Evolutionary conservation across 345 rosid species (phyloP).

Genomic region (Lumnitzera racemosa): DNA sequence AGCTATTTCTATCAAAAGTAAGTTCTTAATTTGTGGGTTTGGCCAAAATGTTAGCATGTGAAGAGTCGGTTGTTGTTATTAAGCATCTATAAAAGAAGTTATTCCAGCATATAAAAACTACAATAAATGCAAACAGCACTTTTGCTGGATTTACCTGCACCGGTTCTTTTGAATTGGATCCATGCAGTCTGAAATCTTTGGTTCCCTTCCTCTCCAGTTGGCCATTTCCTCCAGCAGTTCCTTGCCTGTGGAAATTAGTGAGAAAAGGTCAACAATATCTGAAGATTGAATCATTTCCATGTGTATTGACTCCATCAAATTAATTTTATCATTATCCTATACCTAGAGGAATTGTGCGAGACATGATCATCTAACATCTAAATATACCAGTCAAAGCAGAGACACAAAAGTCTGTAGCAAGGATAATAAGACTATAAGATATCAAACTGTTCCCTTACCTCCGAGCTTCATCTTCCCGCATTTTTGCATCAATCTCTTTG

Average conservation of each 20-base stretch:
- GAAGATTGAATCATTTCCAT: no score
- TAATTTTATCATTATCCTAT: no score
- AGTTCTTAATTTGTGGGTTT: no score
- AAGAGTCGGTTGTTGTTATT: no score
- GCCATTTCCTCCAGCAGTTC: constrained; percentile 21
- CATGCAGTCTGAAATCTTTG: constrained; percentile 14
- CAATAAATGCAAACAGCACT: not conserved
- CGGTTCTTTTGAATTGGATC: constrained; percentile 18
- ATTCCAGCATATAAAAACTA: not conserved
- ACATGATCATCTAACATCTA: no score
- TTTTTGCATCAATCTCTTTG: constrained; percentile 91
- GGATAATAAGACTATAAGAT: not conserved
- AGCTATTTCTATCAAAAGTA: no score
- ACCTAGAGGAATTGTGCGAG: no score
- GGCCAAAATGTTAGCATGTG: no score
- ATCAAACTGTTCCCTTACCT: constrained; percentile 30
- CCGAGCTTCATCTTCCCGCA: constrained; percentile 72
- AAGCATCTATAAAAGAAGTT: constrained; percentile 1
- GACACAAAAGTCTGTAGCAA: not conserved
- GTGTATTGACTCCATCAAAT: no score
- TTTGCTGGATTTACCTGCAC: constrained; percentile 35
- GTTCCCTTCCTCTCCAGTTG: constrained; percentile 26
- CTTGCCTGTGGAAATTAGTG: constrained; percentile 27
- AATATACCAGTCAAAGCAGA: no score
- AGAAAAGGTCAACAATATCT: not conserved